A percentile compares a stretch with the other conserved stretches of the same genome.
phyloP scores from a whole-genome alignment of 176 grass and related monocot species.

The Oryza glumipatula region DNA sequence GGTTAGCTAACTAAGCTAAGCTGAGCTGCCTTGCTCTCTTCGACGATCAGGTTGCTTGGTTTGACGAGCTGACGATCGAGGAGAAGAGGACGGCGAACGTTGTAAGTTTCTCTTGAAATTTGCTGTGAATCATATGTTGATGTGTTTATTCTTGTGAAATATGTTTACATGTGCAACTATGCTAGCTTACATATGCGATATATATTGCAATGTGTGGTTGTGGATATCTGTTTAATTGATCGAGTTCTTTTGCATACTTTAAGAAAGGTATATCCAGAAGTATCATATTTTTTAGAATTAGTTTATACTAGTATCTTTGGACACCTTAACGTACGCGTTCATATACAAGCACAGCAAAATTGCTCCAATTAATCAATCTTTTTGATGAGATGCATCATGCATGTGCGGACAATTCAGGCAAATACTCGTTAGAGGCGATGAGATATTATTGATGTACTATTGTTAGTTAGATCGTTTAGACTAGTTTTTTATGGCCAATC shows the following conservation, averaged over 20 bases:
- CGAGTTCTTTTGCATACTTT: not conserved
- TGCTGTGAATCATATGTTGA: not conserved
- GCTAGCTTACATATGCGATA: not conserved
- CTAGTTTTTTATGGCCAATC: no score
- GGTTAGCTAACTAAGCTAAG: no score
- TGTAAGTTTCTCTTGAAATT: not conserved
- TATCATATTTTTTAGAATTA: not conserved
- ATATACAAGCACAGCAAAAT: no score
- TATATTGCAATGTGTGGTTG: not conserved
- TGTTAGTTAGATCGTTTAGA: no score
- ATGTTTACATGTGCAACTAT: not conserved
- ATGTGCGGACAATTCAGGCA: not conserved
- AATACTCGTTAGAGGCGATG: not conserved
- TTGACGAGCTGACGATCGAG: not conserved
- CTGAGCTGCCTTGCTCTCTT: not conserved
- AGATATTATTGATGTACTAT: no score
- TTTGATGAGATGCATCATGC: not conserved
- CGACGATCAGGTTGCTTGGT: not conserved
- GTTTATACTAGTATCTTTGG: not conserved
- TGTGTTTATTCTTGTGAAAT: not conserved
- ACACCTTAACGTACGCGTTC: no score
- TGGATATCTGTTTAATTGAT: not conserved
- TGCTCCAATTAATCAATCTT: no score
- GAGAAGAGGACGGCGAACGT: not conserved
- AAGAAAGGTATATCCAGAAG: not conserved